Conservation (phyloP, 371 early-diverging fungal genomes). For the Mucor racemosus region DNA sequence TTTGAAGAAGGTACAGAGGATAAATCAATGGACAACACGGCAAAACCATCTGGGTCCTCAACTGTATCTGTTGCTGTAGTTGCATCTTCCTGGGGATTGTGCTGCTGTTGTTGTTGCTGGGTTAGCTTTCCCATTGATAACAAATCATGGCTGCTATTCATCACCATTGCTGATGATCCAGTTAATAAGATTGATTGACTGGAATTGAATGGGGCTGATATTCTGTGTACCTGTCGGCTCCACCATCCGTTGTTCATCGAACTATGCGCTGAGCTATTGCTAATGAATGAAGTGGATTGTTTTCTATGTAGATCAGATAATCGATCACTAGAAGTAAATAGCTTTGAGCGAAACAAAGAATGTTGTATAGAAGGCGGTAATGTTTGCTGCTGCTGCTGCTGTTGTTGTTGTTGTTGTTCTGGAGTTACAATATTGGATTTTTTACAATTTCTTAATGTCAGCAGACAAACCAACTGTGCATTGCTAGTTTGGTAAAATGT, state of each 20-base stretch:
- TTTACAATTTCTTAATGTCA: slow-evolving; percentile 43
- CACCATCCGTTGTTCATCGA: slow-evolving; percentile 20
- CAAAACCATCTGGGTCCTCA: slow-evolving; percentile 36
- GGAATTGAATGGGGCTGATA: slow-evolving; percentile 23
- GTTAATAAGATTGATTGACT: not conserved
- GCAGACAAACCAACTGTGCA: slow-evolving; percentile 41
- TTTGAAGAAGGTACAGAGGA: slow-evolving; percentile 27
- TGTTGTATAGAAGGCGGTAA: not conserved
- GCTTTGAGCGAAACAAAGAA: slow-evolving; percentile 27
- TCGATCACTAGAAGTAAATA: slow-evolving; percentile 21
- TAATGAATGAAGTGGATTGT: slow-evolving; percentile 13
- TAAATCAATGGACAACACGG: slow-evolving; percentile 44
- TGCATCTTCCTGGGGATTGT: not conserved
- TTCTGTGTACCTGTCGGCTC: slow-evolving; percentile 22
- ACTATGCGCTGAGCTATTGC: slow-evolving; percentile 14
- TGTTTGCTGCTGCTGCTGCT: not conserved
- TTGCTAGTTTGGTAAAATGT: slow-evolving; percentile 39
- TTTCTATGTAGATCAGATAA: slow-evolving; percentile 20
- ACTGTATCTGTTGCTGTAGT: slow-evolving; percentile 5
- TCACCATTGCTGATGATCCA: slow-evolving; percentile 10
- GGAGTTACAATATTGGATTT: slow-evolving; percentile 9
- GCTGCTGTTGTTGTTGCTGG: slow-evolving; percentile 18
- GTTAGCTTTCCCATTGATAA: slow-evolving; percentile 24
- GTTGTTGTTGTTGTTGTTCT: slow-evolving; percentile 1
- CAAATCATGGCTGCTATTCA: slow-evolving; percentile 29